These are phyloP conservation scores for Cyclotella kingstonii DNA, from an alignment of 108 stramenopile species.

Conservation along the genomic window DNA sequence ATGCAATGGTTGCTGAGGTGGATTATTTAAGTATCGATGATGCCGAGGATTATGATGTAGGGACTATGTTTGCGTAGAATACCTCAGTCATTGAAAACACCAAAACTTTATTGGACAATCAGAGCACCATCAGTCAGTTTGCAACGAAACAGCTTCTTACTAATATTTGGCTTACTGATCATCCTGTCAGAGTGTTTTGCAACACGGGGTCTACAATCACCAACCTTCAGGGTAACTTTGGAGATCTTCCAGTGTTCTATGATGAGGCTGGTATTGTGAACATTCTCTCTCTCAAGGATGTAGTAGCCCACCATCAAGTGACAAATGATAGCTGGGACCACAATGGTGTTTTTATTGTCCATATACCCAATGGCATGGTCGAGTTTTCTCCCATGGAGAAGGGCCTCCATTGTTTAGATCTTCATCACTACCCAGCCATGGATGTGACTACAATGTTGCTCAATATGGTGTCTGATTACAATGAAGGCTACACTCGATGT, in stretches of 20 bases:
- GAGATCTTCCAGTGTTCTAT: slow-evolving; percentile 40
- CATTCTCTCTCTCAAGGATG: too few species aligned
- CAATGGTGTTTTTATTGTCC: not conserved
- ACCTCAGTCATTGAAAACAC: not conserved
- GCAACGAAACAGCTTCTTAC: slow-evolving; percentile 1
- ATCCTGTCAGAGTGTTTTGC: not conserved
- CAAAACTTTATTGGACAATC: not conserved
- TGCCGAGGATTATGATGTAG: not conserved
- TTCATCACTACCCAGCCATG: too few species aligned
- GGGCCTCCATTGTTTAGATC: too few species aligned
- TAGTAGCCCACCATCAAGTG: slow-evolving; percentile 13
- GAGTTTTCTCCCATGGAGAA: too few species aligned
- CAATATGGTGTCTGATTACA: not conserved
- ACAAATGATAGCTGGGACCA: slow-evolving; percentile 16
- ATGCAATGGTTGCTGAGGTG: not conserved
- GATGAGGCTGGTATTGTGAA: slow-evolving; percentile 37
- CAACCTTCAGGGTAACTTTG: slow-evolving; percentile 9
- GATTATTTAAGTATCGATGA: not conserved
- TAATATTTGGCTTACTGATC: not conserved
- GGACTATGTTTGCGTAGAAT: not conserved
- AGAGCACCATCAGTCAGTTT: too few species aligned
- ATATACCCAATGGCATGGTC: too few species aligned
- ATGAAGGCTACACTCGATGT: not conserved
- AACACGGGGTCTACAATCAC: slow-evolving; percentile 17
- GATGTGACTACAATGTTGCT: too few species aligned